These are phyloP conservation scores for Thalassia testudinum DNA, from an alignment of 116 monocot genomes.

Conservation along the genomic window DNA sequence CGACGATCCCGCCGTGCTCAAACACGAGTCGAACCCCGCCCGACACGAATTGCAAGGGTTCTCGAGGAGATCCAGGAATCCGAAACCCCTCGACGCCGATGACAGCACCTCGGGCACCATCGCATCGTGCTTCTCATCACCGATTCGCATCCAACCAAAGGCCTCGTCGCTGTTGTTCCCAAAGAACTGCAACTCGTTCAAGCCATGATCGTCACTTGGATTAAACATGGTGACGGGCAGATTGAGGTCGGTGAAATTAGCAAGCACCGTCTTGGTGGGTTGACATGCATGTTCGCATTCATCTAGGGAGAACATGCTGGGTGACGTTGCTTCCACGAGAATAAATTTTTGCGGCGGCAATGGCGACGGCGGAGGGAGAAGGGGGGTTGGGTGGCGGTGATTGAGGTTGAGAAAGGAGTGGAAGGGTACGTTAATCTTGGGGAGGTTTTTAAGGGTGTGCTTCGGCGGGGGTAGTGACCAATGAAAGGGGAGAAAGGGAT, in stretches of 20 bases:
- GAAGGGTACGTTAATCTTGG: no score
- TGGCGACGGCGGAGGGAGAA: not conserved
- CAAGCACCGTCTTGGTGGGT: slow-evolving; percentile 1
- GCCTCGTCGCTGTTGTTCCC: slow-evolving; percentile 17
- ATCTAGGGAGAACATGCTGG: slow-evolving; percentile 4
- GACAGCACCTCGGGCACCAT: not conserved
- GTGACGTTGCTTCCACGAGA: not conserved
- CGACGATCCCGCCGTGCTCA: slow-evolving; percentile 7
- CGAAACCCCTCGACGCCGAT: not conserved
- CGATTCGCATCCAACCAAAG: slow-evolving; percentile 20
- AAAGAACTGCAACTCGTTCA: slow-evolving; percentile 46
- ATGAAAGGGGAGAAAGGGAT: slow-evolving; percentile 25
- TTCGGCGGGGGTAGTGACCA: slow-evolving; percentile 3
- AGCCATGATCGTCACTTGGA: not conserved
- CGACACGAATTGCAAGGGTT: not conserved
- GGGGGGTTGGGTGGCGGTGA: not conserved
- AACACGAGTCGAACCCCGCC: slow-evolving; percentile 13
- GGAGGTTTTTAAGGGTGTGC: no score
- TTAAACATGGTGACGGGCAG: slow-evolving; percentile 8
- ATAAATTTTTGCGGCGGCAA: no score
- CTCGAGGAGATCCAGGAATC: slow-evolving; percentile 13
- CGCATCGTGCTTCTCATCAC: not conserved
- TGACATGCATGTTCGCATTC: slow-evolving; percentile 10
- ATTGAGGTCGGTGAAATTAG: slow-evolving; percentile 17
- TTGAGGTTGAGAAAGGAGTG: not conserved